Percentiles rank a stretch among this genome's conserved stretches.
Conservation (phyloP, 23 red algal genomes). For the Gracilariopsis chorda region DNA sequence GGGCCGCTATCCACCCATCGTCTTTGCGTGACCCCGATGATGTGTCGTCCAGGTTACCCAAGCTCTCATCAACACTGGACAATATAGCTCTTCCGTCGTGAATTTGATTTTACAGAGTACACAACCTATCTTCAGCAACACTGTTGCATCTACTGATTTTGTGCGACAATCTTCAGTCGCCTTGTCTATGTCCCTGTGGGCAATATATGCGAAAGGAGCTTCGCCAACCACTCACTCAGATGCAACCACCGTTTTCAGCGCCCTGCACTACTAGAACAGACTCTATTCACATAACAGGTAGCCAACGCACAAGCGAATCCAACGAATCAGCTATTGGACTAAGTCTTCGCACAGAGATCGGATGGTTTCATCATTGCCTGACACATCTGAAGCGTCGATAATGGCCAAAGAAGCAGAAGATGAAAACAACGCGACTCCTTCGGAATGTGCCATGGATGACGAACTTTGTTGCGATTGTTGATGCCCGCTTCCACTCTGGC, state of each 20-base stretch:
- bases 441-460: slow-evolving; percentile 13
- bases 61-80: background rate
- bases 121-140: too few species aligned
- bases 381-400: slow-evolving; percentile 67
- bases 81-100: slow-evolving; percentile 27
- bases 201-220: too few species aligned
- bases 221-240: too few species aligned
- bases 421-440: slow-evolving; percentile 48
- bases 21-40: slow-evolving; percentile 26
- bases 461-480: slow-evolving; percentile 18
- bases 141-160: too few species aligned
- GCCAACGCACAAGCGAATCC: too few species aligned
- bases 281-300: too few species aligned
- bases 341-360: slow-evolving; percentile 56
- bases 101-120: background rate
- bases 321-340: slow-evolving; percentile 46
- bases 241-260: too few species aligned
- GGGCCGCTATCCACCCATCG: slow-evolving; percentile 10
- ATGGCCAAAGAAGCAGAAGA: slow-evolving; percentile 47
- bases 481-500: slow-evolving; percentile 16
- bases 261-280: too few species aligned
- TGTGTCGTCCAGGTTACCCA: slow-evolving; percentile 6
- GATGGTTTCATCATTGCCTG: slow-evolving; percentile 47
- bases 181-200: too few species aligned
- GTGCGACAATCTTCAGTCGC: too few species aligned